Evolutionary conservation across 2,329 filamentous ascomycete genomes (phyloP).

Genomic region (Xenoacremonium recifei): DNA sequence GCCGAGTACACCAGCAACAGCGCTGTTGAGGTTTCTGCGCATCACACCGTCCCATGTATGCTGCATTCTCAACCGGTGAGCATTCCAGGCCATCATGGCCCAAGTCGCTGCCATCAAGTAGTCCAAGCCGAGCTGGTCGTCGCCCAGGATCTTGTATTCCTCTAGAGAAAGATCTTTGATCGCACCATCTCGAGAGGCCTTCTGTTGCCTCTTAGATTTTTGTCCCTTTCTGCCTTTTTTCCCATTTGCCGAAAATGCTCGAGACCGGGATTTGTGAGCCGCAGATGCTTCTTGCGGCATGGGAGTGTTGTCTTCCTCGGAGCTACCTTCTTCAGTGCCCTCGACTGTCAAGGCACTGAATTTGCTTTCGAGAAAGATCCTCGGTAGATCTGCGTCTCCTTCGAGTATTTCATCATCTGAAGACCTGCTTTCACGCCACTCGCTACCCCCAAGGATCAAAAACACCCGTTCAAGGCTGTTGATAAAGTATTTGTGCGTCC

Average conservation of each 20-base stretch:
- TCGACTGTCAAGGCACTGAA: conserved; percentile 13
- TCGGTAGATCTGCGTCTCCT: conserved; percentile 20
- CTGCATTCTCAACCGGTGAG: conserved; percentile 40
- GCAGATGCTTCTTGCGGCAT: background rate
- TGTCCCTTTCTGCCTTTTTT: conserved; percentile 17
- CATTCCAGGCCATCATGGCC: conserved; percentile 34
- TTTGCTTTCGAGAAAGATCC: conserved; percentile 8
- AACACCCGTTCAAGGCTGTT: conserved; percentile 38
- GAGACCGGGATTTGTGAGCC: background rate
- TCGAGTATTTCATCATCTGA: conserved; percentile 19
- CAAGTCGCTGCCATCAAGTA: conserved; percentile 44
- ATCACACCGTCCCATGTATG: conserved; percentile 42
- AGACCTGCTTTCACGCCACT: conserved; percentile 16
- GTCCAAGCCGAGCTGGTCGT: conserved; percentile 34
- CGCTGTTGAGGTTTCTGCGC: conserved; percentile 43
- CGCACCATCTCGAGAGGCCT: conserved; percentile 35
- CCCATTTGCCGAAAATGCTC: conserved; percentile 1
- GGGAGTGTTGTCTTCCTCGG: conserved; percentile 8
- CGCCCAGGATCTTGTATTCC: conserved; percentile 41
- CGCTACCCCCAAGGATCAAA: conserved; percentile 31
- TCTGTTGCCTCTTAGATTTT: conserved; percentile 7
- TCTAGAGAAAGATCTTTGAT: conserved; percentile 43
- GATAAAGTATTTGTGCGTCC: conserved; percentile 42
- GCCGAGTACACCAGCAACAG: conserved; percentile 42
- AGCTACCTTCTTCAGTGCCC: conserved; percentile 1